Percentiles rank a stretch among this genome's conserved stretches.
Conservation (phyloP, 78 protist species). For the Dictyostelium capitatum region DNA sequence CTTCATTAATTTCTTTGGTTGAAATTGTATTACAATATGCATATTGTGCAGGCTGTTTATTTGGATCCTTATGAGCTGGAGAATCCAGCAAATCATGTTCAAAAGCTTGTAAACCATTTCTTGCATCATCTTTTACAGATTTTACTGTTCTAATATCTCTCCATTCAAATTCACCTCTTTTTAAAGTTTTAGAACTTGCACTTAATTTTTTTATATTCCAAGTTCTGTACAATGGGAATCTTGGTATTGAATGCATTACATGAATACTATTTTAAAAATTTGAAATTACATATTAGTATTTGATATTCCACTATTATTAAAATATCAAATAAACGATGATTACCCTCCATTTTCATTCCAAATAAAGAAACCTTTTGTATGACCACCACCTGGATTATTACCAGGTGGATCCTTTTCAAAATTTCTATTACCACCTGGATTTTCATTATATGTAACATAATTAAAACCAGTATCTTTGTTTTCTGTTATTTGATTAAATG, state of each 20-base stretch:
- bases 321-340: too few relatives aligned
- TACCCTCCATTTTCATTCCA: background rate
- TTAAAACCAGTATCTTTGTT: background rate
- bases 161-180: too few relatives aligned
- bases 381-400: background rate
- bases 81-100: too few relatives aligned
- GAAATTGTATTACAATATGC: background rate
- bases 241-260: background rate
- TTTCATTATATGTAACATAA: background rate
- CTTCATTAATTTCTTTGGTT: background rate
- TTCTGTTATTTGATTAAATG: background rate
- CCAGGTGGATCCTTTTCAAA: background rate
- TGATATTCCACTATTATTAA: background rate
- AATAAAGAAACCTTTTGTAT: constrained; percentile 2
- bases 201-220: too few relatives aligned
- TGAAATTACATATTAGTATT: background rate
- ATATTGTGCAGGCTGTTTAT: background rate
- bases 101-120: too few relatives aligned
- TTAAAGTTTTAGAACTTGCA: too few relatives aligned
- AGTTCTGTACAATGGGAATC: background rate
- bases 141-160: too few relatives aligned
- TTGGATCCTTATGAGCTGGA: background rate
- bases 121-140: too few relatives aligned
- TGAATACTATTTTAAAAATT: too few relatives aligned
- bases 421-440: background rate